Base-by-base conservation (phyloP, 306 rosid genomes). In the Inga laurina region DNA sequence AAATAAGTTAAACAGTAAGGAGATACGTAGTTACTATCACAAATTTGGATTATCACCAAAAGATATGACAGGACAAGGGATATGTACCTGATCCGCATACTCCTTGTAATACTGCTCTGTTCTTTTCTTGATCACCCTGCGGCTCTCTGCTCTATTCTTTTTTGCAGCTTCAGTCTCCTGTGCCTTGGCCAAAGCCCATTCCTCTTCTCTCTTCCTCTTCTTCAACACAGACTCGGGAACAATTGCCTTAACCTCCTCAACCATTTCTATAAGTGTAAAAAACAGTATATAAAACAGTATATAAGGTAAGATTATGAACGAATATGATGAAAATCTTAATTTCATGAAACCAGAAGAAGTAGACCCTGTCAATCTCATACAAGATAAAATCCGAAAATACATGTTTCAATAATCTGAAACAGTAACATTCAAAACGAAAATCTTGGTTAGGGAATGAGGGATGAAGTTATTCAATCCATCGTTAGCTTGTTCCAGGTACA, bases 201-300 rank as follows among this genome's bases (percentile, higher is more conserved):
- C 93, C 52, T 89, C 98, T 18, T 87, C 93, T 64, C 97, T 92
- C 89, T 91, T 93, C 43, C 64, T 79, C 93, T 93, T 96, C 91
- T 96, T 96, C 85, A 96, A 59, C 57, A 91, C 91, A 1, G 97
- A 92, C 86, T 93, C 97, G 0, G 96, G 99, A 82, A 93, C 87
- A 46, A 81, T 68, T 5, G 86, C 57, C 89, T 91, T 90, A 66
- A 59, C 94, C 43, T 84, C 93, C 19, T 84, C 91, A 84, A 90
- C 94, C 98, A 93, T 95, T 44, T 86, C 90, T 85, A 37, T 14
- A 13, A 10, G 2, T 4, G 16, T 32, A 32, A 2, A 13, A 22
- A 27, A 1, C 30, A 27, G 30, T 27, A 27, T 27, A 27, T 27
- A 27, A 6, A 32, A 0, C 67, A 22, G 10, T 7, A 24, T 0